Base-by-base conservation (phyloP, 495 filamentous ascomycete genomes). In the Bacidia gigantensis region DNA sequence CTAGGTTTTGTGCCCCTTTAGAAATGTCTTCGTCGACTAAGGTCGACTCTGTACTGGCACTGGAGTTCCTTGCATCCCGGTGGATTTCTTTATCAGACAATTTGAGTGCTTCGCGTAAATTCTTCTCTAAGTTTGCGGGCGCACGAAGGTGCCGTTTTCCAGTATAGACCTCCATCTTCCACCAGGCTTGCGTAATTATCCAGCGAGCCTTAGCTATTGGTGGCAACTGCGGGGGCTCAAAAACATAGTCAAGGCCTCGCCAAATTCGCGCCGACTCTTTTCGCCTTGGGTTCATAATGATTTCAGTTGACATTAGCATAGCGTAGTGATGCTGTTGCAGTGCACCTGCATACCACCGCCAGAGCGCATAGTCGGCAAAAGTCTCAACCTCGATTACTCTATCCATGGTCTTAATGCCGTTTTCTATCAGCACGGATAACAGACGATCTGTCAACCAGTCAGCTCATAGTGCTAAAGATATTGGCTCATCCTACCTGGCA, bases 201-300 rank as follows among this genome's bases (percentile, higher is more conserved):
- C 63, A 60, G 17, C 65, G 63, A 2, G 63, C 58, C 51, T 75
- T 75, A 42, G 69, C 64, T 21, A 54, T 57, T 25, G 49, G 38
- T 25, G 71, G 56, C 25, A 76, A 58, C 0, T 66, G 57, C 11
- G 78, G 72, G n/a, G 80, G 64, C 26, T 76, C 72, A 57, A 85
- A 87, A 42, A 83, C 78, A 60, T 80, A 85, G 58, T 86, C 81
- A 11, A 87, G 68, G 53, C 78, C 83, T 3, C 67, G 64, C 83
- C 83, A 87, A 45, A 86, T 81, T 23, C 81, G 71, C 26, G 72
- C 69, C 20, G 78, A 78, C 41, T 78, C 67, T 49, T 64, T 66
- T 47, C 71, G 69, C 52, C 75, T 64, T 0, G 80, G 79, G 46
- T 73, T 71, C 21, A 72, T 72, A 61, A 74, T 82, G n/a, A 75